A percentile compares a stretch with the other conserved stretches of the same genome.
Evolutionary conservation across 2,329 filamentous ascomycete genomes (phyloP).

Genomic region (Pseudocercospora crystallina): DNA sequence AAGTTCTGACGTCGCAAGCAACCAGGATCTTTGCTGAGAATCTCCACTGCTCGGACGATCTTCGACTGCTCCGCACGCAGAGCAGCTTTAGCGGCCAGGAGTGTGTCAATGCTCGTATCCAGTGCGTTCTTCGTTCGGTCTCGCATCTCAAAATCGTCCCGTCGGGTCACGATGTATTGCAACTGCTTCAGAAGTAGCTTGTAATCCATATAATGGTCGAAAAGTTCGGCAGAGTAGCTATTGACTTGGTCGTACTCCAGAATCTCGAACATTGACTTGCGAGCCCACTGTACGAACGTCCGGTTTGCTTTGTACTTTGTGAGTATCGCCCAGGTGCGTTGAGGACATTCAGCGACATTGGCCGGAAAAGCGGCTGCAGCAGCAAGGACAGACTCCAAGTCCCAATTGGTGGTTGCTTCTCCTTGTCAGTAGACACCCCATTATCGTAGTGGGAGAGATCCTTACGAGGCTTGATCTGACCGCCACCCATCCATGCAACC

Average conservation of each 20-base stretch:
- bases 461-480: not conserved
- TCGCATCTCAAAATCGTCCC: not conserved
- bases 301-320: too few relatives aligned
- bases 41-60: not conserved
- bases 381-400: too few relatives aligned
- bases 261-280: not conserved
- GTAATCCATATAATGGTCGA: not conserved
- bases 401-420: too few relatives aligned
- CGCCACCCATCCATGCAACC: not conserved
- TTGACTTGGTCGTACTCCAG: not conserved
- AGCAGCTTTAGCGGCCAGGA: not conserved
- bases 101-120: not conserved
- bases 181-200: not conserved
- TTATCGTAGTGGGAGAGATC: too few relatives aligned
- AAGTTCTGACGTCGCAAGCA: too few relatives aligned
- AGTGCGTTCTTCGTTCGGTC: too few relatives aligned
- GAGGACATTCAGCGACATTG: too few relatives aligned
- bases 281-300: too few relatives aligned
- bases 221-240: not conserved
- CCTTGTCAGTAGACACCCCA: not conserved
- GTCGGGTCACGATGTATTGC: not conserved
- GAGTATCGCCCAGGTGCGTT: too few relatives aligned
- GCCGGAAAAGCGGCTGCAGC: too few relatives aligned
- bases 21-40: not conserved
- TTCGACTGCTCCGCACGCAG: not conserved